phyloP scores from a whole-genome alignment of 2,329 filamentous ascomycete genomes.

The Fusarium sp. region DNA sequence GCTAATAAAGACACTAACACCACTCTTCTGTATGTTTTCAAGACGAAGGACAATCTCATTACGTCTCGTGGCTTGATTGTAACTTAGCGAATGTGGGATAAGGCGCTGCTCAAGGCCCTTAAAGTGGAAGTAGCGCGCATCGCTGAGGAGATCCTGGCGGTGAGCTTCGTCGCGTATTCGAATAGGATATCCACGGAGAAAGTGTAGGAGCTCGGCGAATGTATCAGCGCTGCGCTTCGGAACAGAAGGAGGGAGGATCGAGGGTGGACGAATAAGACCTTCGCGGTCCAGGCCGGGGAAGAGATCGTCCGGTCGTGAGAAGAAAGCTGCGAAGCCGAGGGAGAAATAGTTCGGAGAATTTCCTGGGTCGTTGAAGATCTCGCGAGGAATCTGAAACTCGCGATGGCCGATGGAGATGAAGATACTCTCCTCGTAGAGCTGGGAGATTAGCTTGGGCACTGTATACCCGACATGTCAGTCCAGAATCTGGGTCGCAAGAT shows the following conservation, averaged over 20 bases:
- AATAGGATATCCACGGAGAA: constrained; percentile 86
- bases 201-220: constrained; percentile 83
- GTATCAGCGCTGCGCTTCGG: constrained; percentile 84
- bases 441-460: constrained; percentile 91
- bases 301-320: constrained; percentile 80
- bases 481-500: neutral
- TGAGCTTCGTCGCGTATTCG: constrained; percentile 81
- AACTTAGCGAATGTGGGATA: constrained; percentile 79
- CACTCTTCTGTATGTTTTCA: constrained; percentile 89
- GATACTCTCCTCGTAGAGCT: constrained; percentile 91
- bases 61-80: constrained; percentile 75
- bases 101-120: constrained; percentile 90
- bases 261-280: constrained; percentile 84
- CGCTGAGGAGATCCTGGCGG: constrained; percentile 79
- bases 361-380: constrained; percentile 85
- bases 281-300: constrained; percentile 87
- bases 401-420: constrained; percentile 90
- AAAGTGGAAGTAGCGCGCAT: constrained; percentile 93
- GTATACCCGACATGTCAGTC: constrained; percentile 3
- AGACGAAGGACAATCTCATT: constrained; percentile 84
- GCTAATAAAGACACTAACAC: constrained; percentile 72
- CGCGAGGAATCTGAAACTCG: constrained; percentile 90
- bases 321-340: constrained; percentile 89
- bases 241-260: constrained; percentile 84
- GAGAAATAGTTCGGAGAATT: constrained; percentile 98